Percentiles rank a stretch among this genome's conserved stretches.
phyloP scores from a whole-genome alignment of 2,329 filamentous ascomycete genomes.

The Coleophoma eucalyptorum region DNA sequence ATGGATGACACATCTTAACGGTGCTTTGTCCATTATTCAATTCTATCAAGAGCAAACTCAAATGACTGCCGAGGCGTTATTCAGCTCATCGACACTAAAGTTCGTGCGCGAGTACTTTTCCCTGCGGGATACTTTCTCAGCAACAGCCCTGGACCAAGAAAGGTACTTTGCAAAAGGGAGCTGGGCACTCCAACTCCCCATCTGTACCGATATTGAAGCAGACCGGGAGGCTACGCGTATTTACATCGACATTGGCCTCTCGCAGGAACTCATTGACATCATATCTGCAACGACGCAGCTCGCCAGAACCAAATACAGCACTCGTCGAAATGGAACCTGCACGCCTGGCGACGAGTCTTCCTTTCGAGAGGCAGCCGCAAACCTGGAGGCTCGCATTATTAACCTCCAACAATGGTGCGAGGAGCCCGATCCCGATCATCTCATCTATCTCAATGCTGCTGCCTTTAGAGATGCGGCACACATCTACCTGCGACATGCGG shows the following conservation, averaged over 20 bases:
- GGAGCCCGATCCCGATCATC: background rate
- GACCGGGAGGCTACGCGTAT: background rate
- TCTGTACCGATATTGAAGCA: too few relatives aligned
- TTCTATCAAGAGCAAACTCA: background rate
- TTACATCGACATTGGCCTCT: background rate
- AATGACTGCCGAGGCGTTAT: background rate
- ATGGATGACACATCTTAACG: background rate
- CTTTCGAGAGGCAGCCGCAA: background rate
- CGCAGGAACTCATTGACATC: background rate
- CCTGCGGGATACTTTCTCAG: background rate
- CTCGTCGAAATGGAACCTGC: background rate
- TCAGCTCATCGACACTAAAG: background rate
- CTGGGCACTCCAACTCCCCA: too few relatives aligned
- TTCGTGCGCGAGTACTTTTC: background rate
- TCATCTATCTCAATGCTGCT: background rate
- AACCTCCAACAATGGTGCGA: background rate
- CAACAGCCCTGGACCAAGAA: background rate
- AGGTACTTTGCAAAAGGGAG: background rate
- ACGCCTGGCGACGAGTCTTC: background rate
- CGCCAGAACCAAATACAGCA: background rate
- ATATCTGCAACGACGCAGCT: background rate
- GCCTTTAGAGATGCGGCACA: background rate
- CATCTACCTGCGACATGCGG: background rate
- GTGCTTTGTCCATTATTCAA: background rate
- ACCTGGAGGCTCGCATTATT: background rate